phyloP scores from a whole-genome alignment of 345 rosid species.

The Syzygium aqueum region DNA sequence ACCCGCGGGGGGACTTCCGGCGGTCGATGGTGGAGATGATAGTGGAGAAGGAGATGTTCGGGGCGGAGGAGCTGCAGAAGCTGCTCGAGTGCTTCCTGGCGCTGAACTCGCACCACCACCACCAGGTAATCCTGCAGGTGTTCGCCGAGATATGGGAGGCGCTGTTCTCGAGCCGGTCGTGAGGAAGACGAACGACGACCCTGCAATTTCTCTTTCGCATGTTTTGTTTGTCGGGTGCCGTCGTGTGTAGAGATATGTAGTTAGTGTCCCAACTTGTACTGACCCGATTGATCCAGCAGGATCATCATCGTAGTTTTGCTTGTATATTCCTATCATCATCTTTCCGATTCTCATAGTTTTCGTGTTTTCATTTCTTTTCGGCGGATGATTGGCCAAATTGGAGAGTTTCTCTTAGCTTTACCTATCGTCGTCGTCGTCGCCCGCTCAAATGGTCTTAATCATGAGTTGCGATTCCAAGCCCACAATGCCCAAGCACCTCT shows the following conservation, averaged over 20 bases:
- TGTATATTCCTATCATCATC: background rate
- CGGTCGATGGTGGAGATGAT: constrained; percentile 88
- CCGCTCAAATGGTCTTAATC: background rate
- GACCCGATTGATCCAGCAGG: background rate
- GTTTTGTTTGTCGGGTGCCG: background rate
- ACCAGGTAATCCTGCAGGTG: constrained; percentile 48
- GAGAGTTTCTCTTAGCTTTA: background rate
- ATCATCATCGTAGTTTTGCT: background rate
- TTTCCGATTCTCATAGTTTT: background rate
- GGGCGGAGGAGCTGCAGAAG: constrained; percentile 44
- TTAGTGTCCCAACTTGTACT: background rate
- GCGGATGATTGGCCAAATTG: background rate
- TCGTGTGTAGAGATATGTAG: background rate
- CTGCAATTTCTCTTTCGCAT: background rate
- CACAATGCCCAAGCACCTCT: background rate
- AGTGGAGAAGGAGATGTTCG: constrained; percentile 59
- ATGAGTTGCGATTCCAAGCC: background rate
- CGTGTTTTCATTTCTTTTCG: background rate
- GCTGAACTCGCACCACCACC: constrained; percentile 61
- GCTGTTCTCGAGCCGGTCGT: constrained; percentile 35
- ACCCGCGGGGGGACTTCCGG: constrained; percentile 65
- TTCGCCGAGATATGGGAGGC: constrained; percentile 62
- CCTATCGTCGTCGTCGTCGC: background rate
- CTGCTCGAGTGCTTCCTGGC: constrained; percentile 66
- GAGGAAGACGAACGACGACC: background rate